These are phyloP conservation scores for Corylus heterophylla DNA, from an alignment of 306 rosid species.

Conservation along the genomic window DNA sequence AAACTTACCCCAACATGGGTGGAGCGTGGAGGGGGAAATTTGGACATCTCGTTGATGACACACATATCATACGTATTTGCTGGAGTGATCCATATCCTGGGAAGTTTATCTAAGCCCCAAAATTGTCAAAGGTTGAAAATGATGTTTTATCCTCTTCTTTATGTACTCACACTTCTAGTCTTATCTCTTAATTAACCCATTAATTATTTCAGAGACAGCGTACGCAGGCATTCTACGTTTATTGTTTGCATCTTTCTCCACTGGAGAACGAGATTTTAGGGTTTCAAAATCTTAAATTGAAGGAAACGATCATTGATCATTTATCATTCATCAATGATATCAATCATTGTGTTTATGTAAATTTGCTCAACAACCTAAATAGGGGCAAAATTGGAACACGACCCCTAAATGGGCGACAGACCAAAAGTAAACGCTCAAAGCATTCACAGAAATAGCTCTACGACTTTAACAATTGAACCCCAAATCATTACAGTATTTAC, in stretches of 20 bases:
- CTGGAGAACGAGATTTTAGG: background rate
- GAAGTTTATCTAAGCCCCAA: too few species aligned
- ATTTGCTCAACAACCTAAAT: background rate
- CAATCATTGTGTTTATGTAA: background rate
- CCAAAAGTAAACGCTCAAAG: constrained; percentile 13
- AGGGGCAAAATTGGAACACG: constrained; percentile 31
- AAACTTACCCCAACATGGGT: too few species aligned
- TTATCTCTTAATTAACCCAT: background rate
- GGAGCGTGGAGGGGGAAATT: too few species aligned
- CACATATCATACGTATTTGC: too few species aligned
- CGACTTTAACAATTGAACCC: background rate
- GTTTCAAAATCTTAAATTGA: background rate
- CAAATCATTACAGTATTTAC: constrained; percentile 31
- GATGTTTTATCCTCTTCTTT: background rate
- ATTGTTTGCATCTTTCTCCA: background rate
- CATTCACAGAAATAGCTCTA: constrained; percentile 22
- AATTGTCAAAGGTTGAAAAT: background rate
- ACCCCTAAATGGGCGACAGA: constrained; percentile 7
- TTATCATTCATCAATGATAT: too few species aligned
- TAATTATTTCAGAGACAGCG: background rate
- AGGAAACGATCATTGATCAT: background rate
- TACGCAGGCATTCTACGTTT: background rate
- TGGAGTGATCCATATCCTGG: too few species aligned
- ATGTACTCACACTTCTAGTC: background rate
- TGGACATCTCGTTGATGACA: too few species aligned